These are phyloP conservation scores for Tetrahymena thermophila DNA, from an alignment of 73 alveolate species.

Conservation along the genomic window DNA sequence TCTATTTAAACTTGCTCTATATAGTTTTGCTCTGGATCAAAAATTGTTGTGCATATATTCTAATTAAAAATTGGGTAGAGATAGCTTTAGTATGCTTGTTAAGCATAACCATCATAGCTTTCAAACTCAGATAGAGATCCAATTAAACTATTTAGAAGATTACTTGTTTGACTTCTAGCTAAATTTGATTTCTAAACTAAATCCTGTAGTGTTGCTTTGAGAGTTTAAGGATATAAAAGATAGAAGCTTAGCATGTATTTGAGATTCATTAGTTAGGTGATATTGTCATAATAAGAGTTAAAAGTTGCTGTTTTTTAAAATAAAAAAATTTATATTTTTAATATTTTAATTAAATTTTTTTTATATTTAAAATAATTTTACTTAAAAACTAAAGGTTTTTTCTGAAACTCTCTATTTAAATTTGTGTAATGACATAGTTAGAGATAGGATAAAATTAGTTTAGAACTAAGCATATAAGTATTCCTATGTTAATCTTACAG, in stretches of 20 bases:
- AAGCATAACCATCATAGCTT: neutral
- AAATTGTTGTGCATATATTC: neutral
- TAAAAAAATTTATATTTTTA: too few species aligned
- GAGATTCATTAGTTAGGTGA: neutral
- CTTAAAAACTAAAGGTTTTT: neutral
- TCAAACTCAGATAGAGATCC: neutral
- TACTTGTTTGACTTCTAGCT: neutral
- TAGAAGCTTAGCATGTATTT: neutral
- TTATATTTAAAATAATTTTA: neutral
- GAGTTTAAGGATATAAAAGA: neutral
- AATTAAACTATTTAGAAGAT: neutral
- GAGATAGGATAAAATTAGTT: neutral
- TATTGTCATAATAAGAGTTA: neutral
- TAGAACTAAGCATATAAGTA: neutral
- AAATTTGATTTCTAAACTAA: neutral
- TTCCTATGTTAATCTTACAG: neutral
- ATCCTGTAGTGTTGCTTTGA: neutral
- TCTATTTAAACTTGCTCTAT: neutral
- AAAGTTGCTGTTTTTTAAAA: neutral
- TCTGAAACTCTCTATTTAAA: neutral
- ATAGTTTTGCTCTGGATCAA: neutral
- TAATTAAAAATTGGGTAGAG: neutral
- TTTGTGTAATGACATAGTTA: neutral
- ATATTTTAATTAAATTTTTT: neutral
- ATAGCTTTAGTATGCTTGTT: neutral